Conservation (phyloP, 2,329 filamentous ascomycete genomes). For the Verticillium nonalfalfae region DNA sequence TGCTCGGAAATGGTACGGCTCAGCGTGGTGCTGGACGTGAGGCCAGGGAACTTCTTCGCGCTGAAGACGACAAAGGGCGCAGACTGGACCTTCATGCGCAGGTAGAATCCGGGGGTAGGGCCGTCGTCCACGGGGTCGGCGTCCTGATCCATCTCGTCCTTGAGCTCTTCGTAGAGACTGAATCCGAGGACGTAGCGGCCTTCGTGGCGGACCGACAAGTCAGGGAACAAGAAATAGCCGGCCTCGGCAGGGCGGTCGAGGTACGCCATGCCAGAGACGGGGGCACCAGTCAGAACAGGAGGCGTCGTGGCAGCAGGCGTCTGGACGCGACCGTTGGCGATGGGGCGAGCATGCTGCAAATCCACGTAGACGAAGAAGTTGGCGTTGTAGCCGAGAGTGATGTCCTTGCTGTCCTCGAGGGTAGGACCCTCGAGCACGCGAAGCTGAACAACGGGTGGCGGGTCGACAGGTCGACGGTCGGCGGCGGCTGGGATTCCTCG, state of each 20-base stretch:
- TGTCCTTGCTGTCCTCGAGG: slow-evolving; percentile 55
- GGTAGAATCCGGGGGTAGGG: slow-evolving; percentile 59
- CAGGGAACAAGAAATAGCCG: slow-evolving; percentile 97
- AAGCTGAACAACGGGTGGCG: slow-evolving; percentile 88
- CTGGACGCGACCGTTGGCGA: slow-evolving; percentile 73
- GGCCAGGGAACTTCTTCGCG: slow-evolving; percentile 95
- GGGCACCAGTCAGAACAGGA: slow-evolving; percentile 87
- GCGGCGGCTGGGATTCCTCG: slow-evolving; percentile 56
- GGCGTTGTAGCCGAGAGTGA: slow-evolving; percentile 89
- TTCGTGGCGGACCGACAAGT: slow-evolving; percentile 92
- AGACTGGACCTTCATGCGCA: slow-evolving; percentile 86
- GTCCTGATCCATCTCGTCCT: slow-evolving; percentile 76
- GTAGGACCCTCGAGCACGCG: slow-evolving; percentile 71
- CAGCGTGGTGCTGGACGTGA: slow-evolving; percentile 81
- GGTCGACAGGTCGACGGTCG: slow-evolving; percentile 88
- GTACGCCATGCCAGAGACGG: slow-evolving; percentile 93
- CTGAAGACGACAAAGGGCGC: slow-evolving; percentile 83
- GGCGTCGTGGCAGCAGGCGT: slow-evolving; percentile 61
- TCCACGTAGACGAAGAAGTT: slow-evolving; percentile 98
- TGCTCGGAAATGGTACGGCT: slow-evolving; percentile 93
- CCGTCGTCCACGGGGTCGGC: slow-evolving; percentile 33
- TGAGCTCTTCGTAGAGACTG: slow-evolving; percentile 88
- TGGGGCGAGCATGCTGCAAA: slow-evolving; percentile 75
- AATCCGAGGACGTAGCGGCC: slow-evolving; percentile 89
- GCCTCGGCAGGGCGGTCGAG: slow-evolving; percentile 74